Evolutionary conservation across 2,329 filamentous ascomycete genomes (phyloP).

Genomic region (Colletotrichum sp.): DNA sequence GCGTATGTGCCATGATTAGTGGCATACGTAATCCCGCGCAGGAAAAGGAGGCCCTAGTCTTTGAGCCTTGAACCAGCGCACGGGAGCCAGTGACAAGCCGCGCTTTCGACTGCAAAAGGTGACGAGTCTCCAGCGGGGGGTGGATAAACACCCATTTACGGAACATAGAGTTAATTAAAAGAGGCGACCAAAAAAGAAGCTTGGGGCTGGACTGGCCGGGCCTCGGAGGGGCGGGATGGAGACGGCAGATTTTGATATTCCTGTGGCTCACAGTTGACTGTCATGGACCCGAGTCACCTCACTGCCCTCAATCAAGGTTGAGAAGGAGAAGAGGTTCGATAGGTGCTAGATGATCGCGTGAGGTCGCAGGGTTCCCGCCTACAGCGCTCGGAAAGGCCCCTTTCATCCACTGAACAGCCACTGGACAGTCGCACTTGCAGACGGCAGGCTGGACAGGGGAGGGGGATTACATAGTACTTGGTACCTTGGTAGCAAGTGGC

Average conservation of each 20-base stretch:
- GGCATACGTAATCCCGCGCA: constrained; percentile 17
- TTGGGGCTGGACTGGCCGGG: neutral
- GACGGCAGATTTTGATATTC: constrained; percentile 2
- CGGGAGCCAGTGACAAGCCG: constrained; percentile 1
- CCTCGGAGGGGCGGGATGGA: neutral
- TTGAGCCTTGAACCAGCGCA: neutral
- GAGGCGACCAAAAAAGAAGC: neutral
- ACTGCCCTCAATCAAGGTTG: neutral
- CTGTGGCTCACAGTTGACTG: neutral
- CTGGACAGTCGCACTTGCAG: neutral
- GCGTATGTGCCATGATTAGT: neutral
- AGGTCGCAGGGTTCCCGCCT: neutral
- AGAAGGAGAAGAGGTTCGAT: neutral
- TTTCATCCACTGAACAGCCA: neutral
- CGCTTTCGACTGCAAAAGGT: neutral
- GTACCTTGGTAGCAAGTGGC: too few relatives aligned
- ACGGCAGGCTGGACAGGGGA: neutral
- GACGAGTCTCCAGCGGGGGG: neutral
- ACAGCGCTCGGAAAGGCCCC: neutral
- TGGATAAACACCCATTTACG: neutral
- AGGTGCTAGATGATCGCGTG: neutral
- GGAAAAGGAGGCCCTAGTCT: neutral
- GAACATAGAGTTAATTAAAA: neutral
- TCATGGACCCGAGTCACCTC: neutral
- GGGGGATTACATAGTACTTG: too few relatives aligned